Evolutionary conservation across 805 yeast species (phyloP), one percentile per base, ranked within the genome.

Genomic region (Ogataea zsoltii): DNA sequence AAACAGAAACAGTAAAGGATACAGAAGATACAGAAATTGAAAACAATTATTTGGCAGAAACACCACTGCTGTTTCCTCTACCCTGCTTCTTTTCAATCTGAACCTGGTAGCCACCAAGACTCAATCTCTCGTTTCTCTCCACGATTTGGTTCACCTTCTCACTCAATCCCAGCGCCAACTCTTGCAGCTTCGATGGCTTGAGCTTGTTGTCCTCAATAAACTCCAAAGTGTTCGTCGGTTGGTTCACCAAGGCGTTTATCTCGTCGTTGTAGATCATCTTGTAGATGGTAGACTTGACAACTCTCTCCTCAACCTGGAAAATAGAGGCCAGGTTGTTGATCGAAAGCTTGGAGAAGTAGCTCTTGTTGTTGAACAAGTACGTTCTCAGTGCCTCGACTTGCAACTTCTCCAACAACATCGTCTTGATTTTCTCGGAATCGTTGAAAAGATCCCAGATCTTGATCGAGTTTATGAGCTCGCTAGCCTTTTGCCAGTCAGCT

Each of bases 331-430:
- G 73, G 55, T 80, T 80, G 14, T 72, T 66, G 40, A 90, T 67
- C 3, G 96, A 83, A 45, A 92, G 76, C 53, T 86, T 85, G 50
- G 83, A 72, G 71, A 84, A 90, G 58, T 82, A 83, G 28, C 82
- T 68, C 63, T 87, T 88, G 72, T 85, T 90, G 53, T 87, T 83
- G 75, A 89, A 87, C 53, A 94, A 74, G 67, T 87, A 94, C n/a
- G 97, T 88, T 70, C 96, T 82, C 62, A 94, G 77, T 38, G 97
- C 96, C 69, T 89, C 96, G 44, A 82, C 72, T 74, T 94, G 96
- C 58, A 95, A 77, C 70, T 87, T 88, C 53, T 76, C 77, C 55
- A 77, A 77, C 61, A 94, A 76, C 83, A 87, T 80, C n/a, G 68
- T 69, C 69, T 82, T 82, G 63, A 88, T 77, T 39, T 74, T 69